A percentile compares a stretch with the other conserved stretches of the same genome.
Conservation (phyloP, 495 filamentous ascomycete species). For the Penicillium canescens region DNA sequence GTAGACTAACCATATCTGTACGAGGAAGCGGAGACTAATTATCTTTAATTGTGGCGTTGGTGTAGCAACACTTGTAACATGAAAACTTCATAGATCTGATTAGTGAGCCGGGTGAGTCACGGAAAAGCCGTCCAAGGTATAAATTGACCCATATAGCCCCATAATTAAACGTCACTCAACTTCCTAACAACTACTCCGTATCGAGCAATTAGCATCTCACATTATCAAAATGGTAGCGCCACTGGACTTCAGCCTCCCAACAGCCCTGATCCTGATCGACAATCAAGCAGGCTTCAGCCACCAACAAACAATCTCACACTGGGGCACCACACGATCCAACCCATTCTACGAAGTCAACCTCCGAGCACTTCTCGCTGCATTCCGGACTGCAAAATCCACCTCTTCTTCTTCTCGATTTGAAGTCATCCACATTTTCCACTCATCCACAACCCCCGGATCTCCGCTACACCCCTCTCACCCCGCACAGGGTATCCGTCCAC, state of each 20-base stretch:
- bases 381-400: conserved; percentile 28
- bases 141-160: not conserved
- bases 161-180: not conserved
- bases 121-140: not conserved
- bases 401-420: conserved; percentile 21
- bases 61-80: too few relatives aligned
- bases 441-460: conserved; percentile 32
- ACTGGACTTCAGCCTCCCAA: conserved; percentile 31
- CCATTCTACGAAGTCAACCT: conserved; percentile 47
- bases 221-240: conserved; percentile 5
- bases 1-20: too few relatives aligned
- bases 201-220: not conserved
- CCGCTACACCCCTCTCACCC: conserved; percentile 35
- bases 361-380: conserved; percentile 39
- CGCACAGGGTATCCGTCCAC: conserved; percentile 31
- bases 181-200: not conserved
- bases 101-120: conserved; percentile 11
- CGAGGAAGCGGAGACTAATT: too few relatives aligned
- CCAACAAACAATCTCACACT: conserved; percentile 31
- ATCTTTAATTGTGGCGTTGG: too few relatives aligned
- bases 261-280: conserved; percentile 59
- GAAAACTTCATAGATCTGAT: not conserved
- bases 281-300: conserved; percentile 54
- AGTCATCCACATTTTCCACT: conserved; percentile 51
- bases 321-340: conserved; percentile 47